Evolutionary conservation across 2,329 filamentous ascomycete genomes (phyloP), one percentile per base, ranked within the genome.

Genomic region (Pezicula neosporulosa): DNA sequence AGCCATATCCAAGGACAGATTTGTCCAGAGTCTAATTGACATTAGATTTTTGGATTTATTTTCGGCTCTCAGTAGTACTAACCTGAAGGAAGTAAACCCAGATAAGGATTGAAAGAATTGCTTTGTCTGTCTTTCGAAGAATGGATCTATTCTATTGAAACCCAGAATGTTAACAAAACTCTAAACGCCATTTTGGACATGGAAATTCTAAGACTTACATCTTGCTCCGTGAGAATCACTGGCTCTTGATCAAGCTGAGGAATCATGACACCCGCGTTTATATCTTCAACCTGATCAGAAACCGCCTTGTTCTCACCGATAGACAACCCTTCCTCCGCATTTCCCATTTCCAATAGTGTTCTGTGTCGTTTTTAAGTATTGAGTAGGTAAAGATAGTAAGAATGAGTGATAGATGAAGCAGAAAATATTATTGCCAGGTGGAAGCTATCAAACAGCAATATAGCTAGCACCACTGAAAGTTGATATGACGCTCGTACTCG

Each of bases 101-200:
- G 42, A 78, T 62, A 1, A 82, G 70, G 44, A 82, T 73, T 3
- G 63, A 60, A 1, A 87, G 71, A 50, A 87, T 81, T 24, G 74
- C 72, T 45, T 72, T 74, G 61, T 87, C 84, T 1, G 82, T 86
- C 66, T 85, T 85, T 39, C 73, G 74, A 28, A 77, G 74, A 55
- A 86, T 85, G 8, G 77, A 74, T 56, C 72, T 76, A 65, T 76
- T 79, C 74, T 76, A n/a, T 36, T 15, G 35, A 37, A 37, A 37
- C 5, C 13, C 13, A 12, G 4, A 16, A 5, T 16, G 4, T 16
- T 37, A 15, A 5, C 6, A 37, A 15, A 37, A 37, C 4, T 16
- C 6, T 12, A 37, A 15, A 37, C 16, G 3, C 24, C 16, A 6
- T 37, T 15, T 37, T 15, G 6, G 35, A 16, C 13, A 4, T 8